Evolutionary conservation across 306 rosid genomes (phyloP).

Genomic region (Mucuna pruriens): DNA sequence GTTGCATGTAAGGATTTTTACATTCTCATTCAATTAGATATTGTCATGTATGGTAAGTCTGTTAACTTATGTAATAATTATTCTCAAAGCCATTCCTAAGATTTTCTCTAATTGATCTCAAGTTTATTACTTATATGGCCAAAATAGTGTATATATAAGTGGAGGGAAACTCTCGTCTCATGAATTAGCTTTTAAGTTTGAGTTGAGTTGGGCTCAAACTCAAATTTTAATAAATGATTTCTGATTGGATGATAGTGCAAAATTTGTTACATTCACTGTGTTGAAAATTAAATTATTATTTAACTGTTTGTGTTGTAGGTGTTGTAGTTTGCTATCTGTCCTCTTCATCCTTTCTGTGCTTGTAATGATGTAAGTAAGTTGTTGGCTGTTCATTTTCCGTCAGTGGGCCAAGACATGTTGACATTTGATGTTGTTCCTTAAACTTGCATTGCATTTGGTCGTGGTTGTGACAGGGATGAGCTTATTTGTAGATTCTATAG

Average conservation of each 20-base stretch:
- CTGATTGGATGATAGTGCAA: not conserved
- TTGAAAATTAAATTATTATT: not conserved
- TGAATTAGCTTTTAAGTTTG: no score
- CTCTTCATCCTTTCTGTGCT: slow-evolving; percentile 14
- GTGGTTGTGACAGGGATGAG: slow-evolving; percentile 7
- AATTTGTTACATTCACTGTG: not conserved
- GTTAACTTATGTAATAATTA: not conserved
- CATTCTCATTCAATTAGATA: not conserved
- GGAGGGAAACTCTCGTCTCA: no score
- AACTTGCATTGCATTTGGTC: slow-evolving; percentile 16
- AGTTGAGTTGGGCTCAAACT: no score
- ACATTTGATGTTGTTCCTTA: slow-evolving; percentile 10
- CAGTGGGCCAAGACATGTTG: slow-evolving; percentile 27
- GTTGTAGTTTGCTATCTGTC: not conserved
- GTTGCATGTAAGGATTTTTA: not conserved
- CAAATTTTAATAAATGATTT: no score
- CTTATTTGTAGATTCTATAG: slow-evolving; percentile 22
- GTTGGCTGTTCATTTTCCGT: not conserved
- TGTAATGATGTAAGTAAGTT: slow-evolving; percentile 1
- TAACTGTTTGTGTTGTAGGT: not conserved
- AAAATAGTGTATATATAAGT: no score
- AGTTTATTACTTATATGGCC: no score
- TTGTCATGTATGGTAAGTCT: not conserved
- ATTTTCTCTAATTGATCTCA: no score
- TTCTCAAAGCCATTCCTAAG: not conserved